phyloP scores from a whole-genome alignment of 2,329 filamentous ascomycete species.

The Colletotrichum sp. region DNA sequence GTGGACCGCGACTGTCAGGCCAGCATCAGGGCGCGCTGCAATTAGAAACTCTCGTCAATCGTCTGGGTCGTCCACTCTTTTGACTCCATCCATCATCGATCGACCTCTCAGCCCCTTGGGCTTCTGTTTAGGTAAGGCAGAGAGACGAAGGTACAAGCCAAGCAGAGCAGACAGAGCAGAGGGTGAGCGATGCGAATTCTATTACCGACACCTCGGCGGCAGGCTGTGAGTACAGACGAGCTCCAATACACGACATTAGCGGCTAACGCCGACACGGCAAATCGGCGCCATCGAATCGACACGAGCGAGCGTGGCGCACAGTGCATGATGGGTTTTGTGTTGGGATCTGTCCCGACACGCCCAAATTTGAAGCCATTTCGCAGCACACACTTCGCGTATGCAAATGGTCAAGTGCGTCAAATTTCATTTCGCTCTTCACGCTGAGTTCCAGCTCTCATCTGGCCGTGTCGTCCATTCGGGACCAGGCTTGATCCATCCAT shows the following conservation, averaged over 20 bases:
- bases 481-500: not conserved
- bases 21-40: not conserved
- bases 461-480: not conserved
- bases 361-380: not conserved
- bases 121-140: not conserved
- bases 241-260: not conserved
- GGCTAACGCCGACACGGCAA: not conserved
- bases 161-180: not conserved
- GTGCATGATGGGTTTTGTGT: not conserved
- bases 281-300: not conserved
- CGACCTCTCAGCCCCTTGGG: not conserved
- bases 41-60: constrained; percentile 1
- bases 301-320: not conserved
- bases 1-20: not conserved
- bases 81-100: not conserved
- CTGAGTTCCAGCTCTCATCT: not conserved
- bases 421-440: constrained; percentile 9
- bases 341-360: not conserved
- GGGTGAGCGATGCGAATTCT: not conserved
- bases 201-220: not conserved
- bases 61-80: not conserved
- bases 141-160: not conserved
- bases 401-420: not conserved
- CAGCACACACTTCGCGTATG: not conserved
- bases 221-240: not conserved